phyloP scores from a whole-genome alignment of 129 eudicot species.

The Ambrosia artemisiifolia region DNA sequence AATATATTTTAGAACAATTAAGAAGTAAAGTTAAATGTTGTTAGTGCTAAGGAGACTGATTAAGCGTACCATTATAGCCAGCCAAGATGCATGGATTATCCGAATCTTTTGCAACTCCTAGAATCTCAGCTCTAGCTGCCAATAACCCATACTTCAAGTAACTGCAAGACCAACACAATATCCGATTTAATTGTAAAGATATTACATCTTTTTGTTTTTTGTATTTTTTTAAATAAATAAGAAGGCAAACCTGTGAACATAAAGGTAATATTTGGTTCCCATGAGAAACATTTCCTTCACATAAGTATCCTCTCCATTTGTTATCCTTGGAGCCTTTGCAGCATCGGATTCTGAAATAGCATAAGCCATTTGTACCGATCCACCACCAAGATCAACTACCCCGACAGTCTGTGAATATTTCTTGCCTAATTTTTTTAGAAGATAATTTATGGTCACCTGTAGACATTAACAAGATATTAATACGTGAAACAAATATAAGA shows the following conservation, averaged over 20 bases:
- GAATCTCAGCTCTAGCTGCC: slow-evolving; percentile 99
- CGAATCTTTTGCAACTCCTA: slow-evolving; percentile 54
- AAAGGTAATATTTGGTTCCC: slow-evolving; percentile 84
- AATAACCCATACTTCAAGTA: slow-evolving; percentile 92
- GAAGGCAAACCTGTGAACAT: slow-evolving; percentile 80
- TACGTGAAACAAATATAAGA: neutral
- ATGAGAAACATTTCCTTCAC: slow-evolving; percentile 90
- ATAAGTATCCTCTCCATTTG: slow-evolving; percentile 75
- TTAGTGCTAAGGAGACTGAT: neutral
- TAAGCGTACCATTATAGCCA: slow-evolving; percentile 65
- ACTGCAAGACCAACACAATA: slow-evolving; percentile 38
- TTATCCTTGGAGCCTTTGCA: slow-evolving; percentile 78
- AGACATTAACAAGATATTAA: slow-evolving; percentile 7
- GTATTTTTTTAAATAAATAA: neutral
- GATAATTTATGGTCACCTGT: slow-evolving; percentile 94
- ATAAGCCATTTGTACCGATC: slow-evolving; percentile 99
- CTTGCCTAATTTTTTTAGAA: slow-evolving; percentile 72
- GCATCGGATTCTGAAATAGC: slow-evolving; percentile 94
- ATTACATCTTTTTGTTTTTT: neutral
- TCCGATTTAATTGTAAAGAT: neutral
- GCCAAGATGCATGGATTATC: slow-evolving; percentile 75
- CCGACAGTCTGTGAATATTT: slow-evolving; percentile 76
- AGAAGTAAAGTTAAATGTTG: neutral
- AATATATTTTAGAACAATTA: neutral
- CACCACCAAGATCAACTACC: slow-evolving; percentile 99